Evolutionary conservation across 352 stramenopile species (phyloP), one percentile per base, ranked within the genome.

Genomic region (Phytopythium montanum): DNA sequence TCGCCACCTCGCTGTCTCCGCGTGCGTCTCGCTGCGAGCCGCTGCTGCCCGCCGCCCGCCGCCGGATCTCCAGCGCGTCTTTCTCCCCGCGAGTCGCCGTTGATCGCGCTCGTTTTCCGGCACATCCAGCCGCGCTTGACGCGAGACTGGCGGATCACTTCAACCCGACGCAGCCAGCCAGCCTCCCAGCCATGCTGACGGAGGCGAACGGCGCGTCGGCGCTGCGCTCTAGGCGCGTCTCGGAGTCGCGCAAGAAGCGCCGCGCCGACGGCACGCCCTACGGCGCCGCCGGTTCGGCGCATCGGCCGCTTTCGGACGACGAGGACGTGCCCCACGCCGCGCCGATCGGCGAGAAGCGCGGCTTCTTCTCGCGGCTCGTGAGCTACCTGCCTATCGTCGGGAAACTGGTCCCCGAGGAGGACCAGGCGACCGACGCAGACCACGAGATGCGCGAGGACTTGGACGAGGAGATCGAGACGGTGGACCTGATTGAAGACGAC

Each of bases 301-400:
- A 62, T 36, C 53, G 26, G 16, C 26, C 39, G 48, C 26, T 46
- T 5, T 26, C 49, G 14, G 50, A 50, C 19, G 54, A 64, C 5
- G 54, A 62, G 56, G 61, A 48, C 13, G 52, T 21, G 51, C 16
- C 9, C 31, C 31, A 46, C 8, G n/a, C 31, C 45, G n/a, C 34
- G 36, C 56, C 21, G 50, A 31, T 42, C 18, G 56, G 50, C 34
- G 46, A 63, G 44, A 28, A 61, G 46, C 18, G 59, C 46, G 66
- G 72, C 7, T 62, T 90, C 33, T 85, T 90, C 31, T 75, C 79
- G 16, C 80, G 80, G 1, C 56, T 90, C 7, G 74, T 87, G 29
- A 87, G 80, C 45, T 84, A 80, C 54, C 65, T 92, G n/a, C 82
- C 82, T 41, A 65, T 92, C 6, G 72, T 89, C 16, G 73, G 70